Base-by-base conservation (phyloP, 163 green algal species). In the Volvox carteri region DNA sequence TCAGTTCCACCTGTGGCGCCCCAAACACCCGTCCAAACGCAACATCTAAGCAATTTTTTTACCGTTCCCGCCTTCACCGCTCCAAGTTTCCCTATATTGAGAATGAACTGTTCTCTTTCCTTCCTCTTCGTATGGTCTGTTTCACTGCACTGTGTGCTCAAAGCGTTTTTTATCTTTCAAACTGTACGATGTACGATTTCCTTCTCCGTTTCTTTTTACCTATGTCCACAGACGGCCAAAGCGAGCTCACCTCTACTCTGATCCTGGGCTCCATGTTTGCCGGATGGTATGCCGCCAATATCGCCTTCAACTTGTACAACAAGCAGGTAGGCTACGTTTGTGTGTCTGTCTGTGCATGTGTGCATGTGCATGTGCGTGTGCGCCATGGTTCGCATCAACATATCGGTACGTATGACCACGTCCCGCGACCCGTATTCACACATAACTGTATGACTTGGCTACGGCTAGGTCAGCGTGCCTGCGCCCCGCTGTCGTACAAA, bases 261-360 rank as follows among this genome's bases (percentile, higher is more conserved):
- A 5, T 85, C 2, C 65, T 91, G 18, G 78, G 77, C 28, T 28
- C 48, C 1, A 35, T 92, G 12, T 92, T 92, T 41, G 83, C 73
- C 7, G 65, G 65, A 11, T 90, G 89, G 89, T 90, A 92, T 62
- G 84, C 68, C 1, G 70, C 84, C 52, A 90, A 90, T 54, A 90
- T 90, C 41, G 67, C 50, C 65, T 92, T 92, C 77, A 92, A 90
- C 54, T 62, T 90, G 37, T 98, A 97, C 90, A 99, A 99, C 94
- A 99, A 99, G 93, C 95, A 98, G 77, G 76, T 28, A 78, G 16
- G n/a, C n/a, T n/a, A n/a, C n/a, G n/a, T n/a, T n/a, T n/a, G n/a
- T 65, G 5, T 28, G 41, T 62, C n/a, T 39, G 4, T 39, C 33
- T 72, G 4, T n/a, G n/a, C n/a, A n/a, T n/a, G n/a, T n/a, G n/a